These are phyloP conservation scores for Fusarium torulosum DNA, from an alignment of 2,329 filamentous ascomycete species.

Conservation along the genomic window DNA sequence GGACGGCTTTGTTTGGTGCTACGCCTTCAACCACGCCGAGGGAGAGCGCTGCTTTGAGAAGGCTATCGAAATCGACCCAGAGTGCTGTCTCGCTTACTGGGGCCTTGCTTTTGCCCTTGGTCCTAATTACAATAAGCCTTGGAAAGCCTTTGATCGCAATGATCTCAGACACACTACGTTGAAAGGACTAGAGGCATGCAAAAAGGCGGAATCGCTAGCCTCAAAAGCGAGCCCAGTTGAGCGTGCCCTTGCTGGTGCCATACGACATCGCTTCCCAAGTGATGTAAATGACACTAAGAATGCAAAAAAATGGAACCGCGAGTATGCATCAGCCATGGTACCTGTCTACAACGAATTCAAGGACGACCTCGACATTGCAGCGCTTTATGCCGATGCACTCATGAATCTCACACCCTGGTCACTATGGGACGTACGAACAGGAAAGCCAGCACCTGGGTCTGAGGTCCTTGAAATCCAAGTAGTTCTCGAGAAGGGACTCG, in stretches of 20 bases:
- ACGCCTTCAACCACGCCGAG: conserved; percentile 79
- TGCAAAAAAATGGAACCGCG: conserved; percentile 56
- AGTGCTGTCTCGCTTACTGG: conserved; percentile 74
- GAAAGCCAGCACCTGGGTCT: conserved; percentile 50
- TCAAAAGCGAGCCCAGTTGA: conserved; percentile 58
- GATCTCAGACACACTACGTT: conserved; percentile 41
- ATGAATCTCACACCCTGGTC: conserved; percentile 60
- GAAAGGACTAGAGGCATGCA: conserved; percentile 22
- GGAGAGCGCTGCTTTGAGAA: conserved; percentile 70
- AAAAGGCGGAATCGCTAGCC: conserved; percentile 31
- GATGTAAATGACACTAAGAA: conserved; percentile 56
- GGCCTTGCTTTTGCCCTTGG: conserved; percentile 76
- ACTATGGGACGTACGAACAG: conserved; percentile 56
- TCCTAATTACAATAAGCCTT: conserved; percentile 80
- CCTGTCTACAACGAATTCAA: conserved; percentile 51
- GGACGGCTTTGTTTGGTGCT: conserved; percentile 75
- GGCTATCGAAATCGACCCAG: conserved; percentile 64
- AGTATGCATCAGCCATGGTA: conserved; percentile 51
- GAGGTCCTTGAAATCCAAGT: conserved; percentile 52
- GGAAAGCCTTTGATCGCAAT: conserved; percentile 57
- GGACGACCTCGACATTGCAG: conserved; percentile 52
- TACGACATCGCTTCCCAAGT: conserved; percentile 71
- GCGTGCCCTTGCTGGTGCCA: conserved; percentile 71
- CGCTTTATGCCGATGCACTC: conserved; percentile 53
- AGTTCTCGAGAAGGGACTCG: conserved; percentile 62